Conservation (phyloP, 306 rosid species). For the Acacia melanoxylon region DNA sequence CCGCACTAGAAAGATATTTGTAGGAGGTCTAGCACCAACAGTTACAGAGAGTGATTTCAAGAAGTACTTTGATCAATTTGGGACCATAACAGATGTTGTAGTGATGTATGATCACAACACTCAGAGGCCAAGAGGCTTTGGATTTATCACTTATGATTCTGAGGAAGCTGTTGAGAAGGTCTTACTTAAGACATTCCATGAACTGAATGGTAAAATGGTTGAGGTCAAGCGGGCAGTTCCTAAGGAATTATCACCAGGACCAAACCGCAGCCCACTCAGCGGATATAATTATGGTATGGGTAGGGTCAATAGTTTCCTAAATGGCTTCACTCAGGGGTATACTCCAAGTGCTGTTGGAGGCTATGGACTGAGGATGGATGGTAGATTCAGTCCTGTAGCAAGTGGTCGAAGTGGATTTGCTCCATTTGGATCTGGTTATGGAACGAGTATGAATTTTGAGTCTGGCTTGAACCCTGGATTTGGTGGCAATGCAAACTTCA, state of each 20-base stretch:
- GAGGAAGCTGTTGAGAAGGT: conserved; percentile 97
- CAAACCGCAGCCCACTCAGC: conserved; percentile 78
- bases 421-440: conserved; percentile 85
- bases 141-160: conserved; percentile 93
- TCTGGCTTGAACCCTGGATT: conserved; percentile 77
- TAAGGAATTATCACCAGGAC: conserved; percentile 92
- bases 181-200: conserved; percentile 85
- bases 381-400: conserved; percentile 88
- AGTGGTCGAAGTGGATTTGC: conserved; percentile 81
- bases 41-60: conserved; percentile 97
- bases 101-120: conserved; percentile 99
- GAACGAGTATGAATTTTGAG: conserved; percentile 80
- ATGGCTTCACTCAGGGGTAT: conserved; percentile 85
- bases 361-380: conserved; percentile 75
- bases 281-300: conserved; percentile 72
- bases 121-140: conserved; percentile 97
- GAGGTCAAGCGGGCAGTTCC: conserved; percentile 99
- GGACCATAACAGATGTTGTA: conserved; percentile 96
- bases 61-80: conserved; percentile 92
- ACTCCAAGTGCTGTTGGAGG: conserved; percentile 72
- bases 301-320: conserved; percentile 84
- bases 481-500: conserved; percentile 74
- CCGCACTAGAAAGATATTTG: conserved; percentile 96
- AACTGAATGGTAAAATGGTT: conserved; percentile 96
- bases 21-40: conserved; percentile 96